These are phyloP conservation scores for Planoprotostelium fungivorum DNA, from an alignment of 78 protist species.

Conservation along the genomic window DNA sequence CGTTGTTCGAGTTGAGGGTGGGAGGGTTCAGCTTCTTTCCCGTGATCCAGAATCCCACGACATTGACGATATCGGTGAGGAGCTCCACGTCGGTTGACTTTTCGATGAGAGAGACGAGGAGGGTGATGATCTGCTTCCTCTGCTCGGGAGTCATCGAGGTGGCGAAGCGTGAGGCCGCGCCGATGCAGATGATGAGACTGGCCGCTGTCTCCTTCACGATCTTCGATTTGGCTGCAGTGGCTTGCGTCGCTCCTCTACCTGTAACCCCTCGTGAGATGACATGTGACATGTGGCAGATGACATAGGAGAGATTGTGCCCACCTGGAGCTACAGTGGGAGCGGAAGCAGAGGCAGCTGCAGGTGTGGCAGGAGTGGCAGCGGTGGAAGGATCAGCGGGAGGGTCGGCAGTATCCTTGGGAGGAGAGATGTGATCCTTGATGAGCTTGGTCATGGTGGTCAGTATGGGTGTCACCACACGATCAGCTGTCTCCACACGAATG, in stretches of 20 bases:
- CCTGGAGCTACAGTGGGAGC: neutral
- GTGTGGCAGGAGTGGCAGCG: neutral
- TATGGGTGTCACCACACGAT: conserved; percentile 6
- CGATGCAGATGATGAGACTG: conserved; percentile 20
- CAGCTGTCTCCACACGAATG: neutral
- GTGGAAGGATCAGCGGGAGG: neutral
- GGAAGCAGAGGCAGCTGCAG: neutral
- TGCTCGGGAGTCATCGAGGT: conserved; percentile 27
- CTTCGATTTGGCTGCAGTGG: neutral
- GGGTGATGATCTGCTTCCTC: conserved; percentile 21
- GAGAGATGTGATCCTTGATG: conserved; percentile 9
- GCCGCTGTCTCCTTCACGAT: conserved; percentile 13
- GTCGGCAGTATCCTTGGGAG: neutral
- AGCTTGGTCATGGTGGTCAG: conserved; percentile 12
- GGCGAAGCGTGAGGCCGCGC: conserved; percentile 10
- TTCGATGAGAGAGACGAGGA: conserved; percentile 26
- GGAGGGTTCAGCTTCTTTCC: conserved; percentile 1
- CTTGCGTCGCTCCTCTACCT: neutral
- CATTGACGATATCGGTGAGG: conserved; percentile 8
- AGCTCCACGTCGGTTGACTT: conserved; percentile 20
- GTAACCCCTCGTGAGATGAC: no score
- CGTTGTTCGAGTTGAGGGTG: no score
- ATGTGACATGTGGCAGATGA: no score
- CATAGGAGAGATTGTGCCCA: neutral
- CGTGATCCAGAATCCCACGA: conserved; percentile 24